Conservation (phyloP, 2,329 filamentous ascomycete genomes). For the Xylariomycetidae sp. region DNA sequence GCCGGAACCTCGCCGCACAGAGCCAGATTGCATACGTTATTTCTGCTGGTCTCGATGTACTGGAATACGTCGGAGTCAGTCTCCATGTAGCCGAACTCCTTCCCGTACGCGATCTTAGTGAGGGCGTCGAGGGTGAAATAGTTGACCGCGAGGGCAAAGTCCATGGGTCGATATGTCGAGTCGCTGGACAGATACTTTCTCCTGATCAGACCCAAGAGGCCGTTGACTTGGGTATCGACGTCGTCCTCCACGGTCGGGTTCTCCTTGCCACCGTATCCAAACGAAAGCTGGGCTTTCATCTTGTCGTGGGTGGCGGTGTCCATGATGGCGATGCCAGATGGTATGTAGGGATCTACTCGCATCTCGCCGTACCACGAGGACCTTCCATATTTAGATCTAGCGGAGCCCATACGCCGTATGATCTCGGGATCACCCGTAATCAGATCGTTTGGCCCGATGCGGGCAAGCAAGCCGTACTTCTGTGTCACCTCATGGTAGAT, state of each 20-base stretch:
- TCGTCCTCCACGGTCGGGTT: slow-evolving; percentile 13
- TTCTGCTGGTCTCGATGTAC: slow-evolving; percentile 13
- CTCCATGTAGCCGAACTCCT: slow-evolving; percentile 21
- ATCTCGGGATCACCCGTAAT: slow-evolving; percentile 34
- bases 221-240: slow-evolving; percentile 12
- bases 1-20: slow-evolving; percentile 19
- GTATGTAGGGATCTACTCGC: slow-evolving; percentile 28
- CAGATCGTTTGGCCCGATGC: slow-evolving; percentile 37
- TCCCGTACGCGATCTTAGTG: slow-evolving; percentile 20
- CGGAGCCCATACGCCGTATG: slow-evolving; percentile 30
- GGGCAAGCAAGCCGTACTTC: slow-evolving; percentile 27
- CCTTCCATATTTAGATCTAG: slow-evolving; percentile 13
- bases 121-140: slow-evolving; percentile 23
- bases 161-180: slow-evolving; percentile 3
- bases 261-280: slow-evolving; percentile 17
- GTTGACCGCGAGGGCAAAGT: slow-evolving; percentile 11
- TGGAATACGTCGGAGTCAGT: slow-evolving; percentile 18
- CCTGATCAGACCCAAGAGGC: slow-evolving; percentile 14
- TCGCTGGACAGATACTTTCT: slow-evolving; percentile 11
- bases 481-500: slow-evolving; percentile 8
- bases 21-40: slow-evolving; percentile 7
- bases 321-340: slow-evolving; percentile 46
- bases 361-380: slow-evolving; percentile 12
- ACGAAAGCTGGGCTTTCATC: slow-evolving; percentile 16
- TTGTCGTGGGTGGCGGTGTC: slow-evolving; percentile 38